Evolutionary conservation across 2,329 filamentous ascomycete genomes (phyloP), one percentile per base, ranked within the genome.

Genomic region (Penicillium sp.): DNA sequence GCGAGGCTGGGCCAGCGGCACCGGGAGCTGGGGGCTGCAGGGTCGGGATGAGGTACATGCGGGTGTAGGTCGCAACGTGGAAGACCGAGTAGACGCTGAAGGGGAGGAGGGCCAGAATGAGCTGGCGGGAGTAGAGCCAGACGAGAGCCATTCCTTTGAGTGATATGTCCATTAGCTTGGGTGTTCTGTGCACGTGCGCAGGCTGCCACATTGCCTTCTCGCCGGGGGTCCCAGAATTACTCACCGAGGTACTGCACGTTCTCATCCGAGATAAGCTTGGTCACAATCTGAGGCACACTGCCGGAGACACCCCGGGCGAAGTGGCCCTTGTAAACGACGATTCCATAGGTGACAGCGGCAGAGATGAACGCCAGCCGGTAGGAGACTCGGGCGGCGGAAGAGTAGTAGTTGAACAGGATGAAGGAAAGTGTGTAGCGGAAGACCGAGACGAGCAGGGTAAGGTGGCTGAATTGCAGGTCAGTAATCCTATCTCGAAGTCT

Each of bases 41-140:
- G 64, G 91, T 92, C 62, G 95, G 95, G 70, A 99, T 90, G 66
- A 99, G 81, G 82, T 96, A 96, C 76, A 90, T 90, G 77, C 95
- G 92, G 67, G 90, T 91, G 81, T 99, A 99, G 66, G 95, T 98
- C 63, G 93, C 91, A 69, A 98, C 92, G 81, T 99, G 95, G 88
- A 99, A 99, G 78, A 98, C 80, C 60, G 94, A 98, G 86, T 98
- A 99, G 78, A 99, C 91, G 69, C 88, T 89, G 82, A 96, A 99
- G 31, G 95, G 95, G 57, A 97, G 86, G 71, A 99, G 86, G 57
- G 95, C 95, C 69, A 97, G 84, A 39, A 92, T 88, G 71, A 96
- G 90, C 81, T 97, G 93, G 69, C 91, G 90, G 62, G 89, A 88
- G 79, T 94, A 89, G 70, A 99, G 90, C 95, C 95, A 99, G 71